Base-by-base conservation (phyloP, 768 basidiomycete species). In the Lentinula lateritia region DNA sequence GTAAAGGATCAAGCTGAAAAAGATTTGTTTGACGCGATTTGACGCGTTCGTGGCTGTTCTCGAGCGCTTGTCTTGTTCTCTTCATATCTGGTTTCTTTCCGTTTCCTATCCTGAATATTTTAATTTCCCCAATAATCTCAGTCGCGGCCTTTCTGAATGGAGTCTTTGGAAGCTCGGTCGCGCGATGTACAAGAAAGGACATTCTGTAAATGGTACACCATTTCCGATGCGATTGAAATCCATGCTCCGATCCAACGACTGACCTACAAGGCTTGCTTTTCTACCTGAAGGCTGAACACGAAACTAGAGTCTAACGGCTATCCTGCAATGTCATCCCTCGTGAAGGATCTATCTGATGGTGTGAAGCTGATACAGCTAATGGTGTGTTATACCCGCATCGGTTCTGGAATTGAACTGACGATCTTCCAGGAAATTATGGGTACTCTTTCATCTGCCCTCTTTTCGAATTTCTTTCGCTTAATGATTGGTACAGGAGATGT, bases 321-420 rank as follows among this genome's bases (percentile, higher is more conserved):
- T 68, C 89, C 90, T 6, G 84, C 93, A 12, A 95, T 99, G 92
- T 80, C 80, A 9, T 93, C 95, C 54, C 83, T 99, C 6, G 89
- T 93, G 32, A 81, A 83, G 59, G 97, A 98, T 78, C 85, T 98
- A 57, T 93, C 90, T 5, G 95, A 98, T 76, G 97, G 97, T 38
- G 95, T 97, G 18, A 87, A 92, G 63, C 82, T 99, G 45, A 97
- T 98, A 64, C 95, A 98, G 71, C 82, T 99, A 38, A 93, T 93
- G 90, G 95, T 93, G 63, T 65, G 78, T 69, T 52, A 50, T 52
- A 23, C 36, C 18, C 7, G 18, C 35, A 39, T 48, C 54, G 58
- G 38, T 58, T 12, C 52, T 61, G 45, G 62, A 39, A 61, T 58
- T 12, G 64, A 35, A 20, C 41, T 56, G n/a, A 56, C 38, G 9